These are phyloP conservation scores for Salvia rosmarinus DNA, from an alignment of 257 asterid genomes.

Conservation along the genomic window DNA sequence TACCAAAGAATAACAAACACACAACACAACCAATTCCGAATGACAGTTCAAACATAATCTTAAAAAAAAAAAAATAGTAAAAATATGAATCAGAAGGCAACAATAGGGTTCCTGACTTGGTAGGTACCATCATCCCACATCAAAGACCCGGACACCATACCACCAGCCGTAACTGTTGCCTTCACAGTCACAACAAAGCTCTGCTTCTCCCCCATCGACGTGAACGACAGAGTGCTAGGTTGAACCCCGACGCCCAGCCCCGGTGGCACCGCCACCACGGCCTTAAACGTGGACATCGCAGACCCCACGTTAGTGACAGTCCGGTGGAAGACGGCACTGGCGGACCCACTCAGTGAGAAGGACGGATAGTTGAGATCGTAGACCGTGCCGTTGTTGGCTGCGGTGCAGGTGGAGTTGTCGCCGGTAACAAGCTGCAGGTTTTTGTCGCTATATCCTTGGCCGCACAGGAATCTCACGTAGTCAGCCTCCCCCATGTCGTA, in stretches of 20 bases:
- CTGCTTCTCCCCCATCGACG: conserved; percentile 46
- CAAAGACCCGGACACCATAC: too few species aligned
- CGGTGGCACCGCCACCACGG: conserved; percentile 18
- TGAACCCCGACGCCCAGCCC: too few species aligned
- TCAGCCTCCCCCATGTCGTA: conserved; percentile 59
- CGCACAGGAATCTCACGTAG: conserved; percentile 57
- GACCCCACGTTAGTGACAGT: conserved; percentile 65
- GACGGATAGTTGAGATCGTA: conserved; percentile 68
- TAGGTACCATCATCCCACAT: too few species aligned
- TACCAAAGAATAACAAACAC: too few species aligned
- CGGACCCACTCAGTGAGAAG: conserved; percentile 33
- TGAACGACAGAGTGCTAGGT: conserved; percentile 46
- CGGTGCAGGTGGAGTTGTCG: conserved; percentile 49
- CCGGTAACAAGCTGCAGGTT: conserved; percentile 51
- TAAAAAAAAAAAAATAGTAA: too few species aligned
- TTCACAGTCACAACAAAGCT: conserved; percentile 42
- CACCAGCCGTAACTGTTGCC: conserved; percentile 22
- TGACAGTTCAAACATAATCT: too few species aligned
- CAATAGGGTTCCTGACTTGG: too few species aligned
- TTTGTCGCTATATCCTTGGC: conserved; percentile 58
- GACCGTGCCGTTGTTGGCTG: conserved; percentile 40
- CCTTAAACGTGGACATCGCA: conserved; percentile 52
- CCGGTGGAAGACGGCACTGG: conserved; percentile 41
- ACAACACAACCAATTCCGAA: too few species aligned
- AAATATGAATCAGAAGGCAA: too few species aligned